Evolutionary conservation across 2,329 filamentous ascomycete species (phyloP).

Genomic region (Cytospora chrysosperma): DNA sequence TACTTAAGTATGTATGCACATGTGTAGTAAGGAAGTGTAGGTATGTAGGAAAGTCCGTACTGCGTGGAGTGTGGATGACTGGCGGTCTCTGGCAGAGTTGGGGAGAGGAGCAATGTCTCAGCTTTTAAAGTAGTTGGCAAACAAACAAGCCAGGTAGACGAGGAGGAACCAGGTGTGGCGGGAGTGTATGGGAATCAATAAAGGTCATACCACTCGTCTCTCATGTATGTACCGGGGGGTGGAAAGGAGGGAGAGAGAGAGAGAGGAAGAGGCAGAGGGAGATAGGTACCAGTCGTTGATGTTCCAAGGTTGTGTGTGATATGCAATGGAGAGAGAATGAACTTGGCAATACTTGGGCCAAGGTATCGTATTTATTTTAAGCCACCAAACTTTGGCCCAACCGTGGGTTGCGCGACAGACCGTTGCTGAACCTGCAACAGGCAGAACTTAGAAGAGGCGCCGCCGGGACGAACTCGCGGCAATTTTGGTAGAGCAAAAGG

Average conservation of each 20-base stretch:
- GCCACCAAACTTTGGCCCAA: too few relatives aligned
- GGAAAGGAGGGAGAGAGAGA: neutral
- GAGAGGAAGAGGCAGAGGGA: too few relatives aligned
- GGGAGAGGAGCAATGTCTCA: neutral
- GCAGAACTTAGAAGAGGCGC: neutral
- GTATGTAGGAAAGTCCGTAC: neutral
- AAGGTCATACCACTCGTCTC: neutral
- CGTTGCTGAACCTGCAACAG: neutral
- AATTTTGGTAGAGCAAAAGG: neutral
- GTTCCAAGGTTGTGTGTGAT: neutral
- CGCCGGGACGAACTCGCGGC: slow-evolving; percentile 6
- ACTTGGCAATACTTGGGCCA: slow-evolving; percentile 15
- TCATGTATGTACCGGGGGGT: neutral
- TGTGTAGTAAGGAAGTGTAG: neutral
- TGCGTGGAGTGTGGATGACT: neutral
- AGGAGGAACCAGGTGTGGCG: neutral
- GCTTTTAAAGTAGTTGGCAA: neutral
- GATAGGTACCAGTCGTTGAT: too few relatives aligned
- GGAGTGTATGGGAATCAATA: neutral
- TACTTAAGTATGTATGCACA: too few relatives aligned
- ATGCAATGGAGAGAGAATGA: neutral
- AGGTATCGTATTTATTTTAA: slow-evolving; percentile 13
- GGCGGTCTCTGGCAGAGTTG: neutral
- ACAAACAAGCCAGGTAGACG: neutral
- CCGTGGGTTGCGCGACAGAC: neutral